A percentile compares a stretch with the other conserved stretches of the same genome.
These are phyloP conservation scores for Zostera marina DNA, from an alignment of 116 monocot species.

Conservation along the genomic window DNA sequence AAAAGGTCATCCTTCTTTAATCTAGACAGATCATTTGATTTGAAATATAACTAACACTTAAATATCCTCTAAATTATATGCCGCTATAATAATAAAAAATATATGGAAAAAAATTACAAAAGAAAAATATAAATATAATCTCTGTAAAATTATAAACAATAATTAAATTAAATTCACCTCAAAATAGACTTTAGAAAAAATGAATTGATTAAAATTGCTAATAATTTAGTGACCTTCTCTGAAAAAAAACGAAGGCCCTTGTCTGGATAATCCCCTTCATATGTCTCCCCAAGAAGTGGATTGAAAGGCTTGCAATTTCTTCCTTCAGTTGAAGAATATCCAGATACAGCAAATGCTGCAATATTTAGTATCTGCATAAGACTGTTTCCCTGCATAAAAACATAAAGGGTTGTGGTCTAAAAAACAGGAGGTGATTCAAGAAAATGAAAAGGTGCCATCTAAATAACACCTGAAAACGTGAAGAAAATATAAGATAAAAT, in stretches of 20 bases:
- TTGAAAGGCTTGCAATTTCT: constrained; percentile 89
- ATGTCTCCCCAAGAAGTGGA: constrained; percentile 87
- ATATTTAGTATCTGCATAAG: constrained; percentile 81
- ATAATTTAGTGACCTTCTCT: constrained; percentile 42
- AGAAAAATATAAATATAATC: too few species aligned
- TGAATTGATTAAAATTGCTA: not conserved
- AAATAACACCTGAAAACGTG: not conserved
- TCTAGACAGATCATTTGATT: too few species aligned
- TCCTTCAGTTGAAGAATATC: constrained; percentile 78
- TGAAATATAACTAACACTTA: too few species aligned
- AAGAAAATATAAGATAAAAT: not conserved
- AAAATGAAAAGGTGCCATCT: not conserved
- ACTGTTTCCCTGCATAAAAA: constrained; percentile 53
- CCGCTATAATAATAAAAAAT: too few species aligned
- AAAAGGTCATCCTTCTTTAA: not conserved
- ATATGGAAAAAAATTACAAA: too few species aligned
- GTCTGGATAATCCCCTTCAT: constrained; percentile 87
- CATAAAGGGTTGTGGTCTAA: not conserved
- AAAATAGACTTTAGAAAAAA: not conserved
- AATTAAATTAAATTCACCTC: too few species aligned
- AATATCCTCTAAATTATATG: too few species aligned
- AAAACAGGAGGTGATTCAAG: not conserved
- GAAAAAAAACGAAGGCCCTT: constrained; percentile 83
- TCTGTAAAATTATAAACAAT: too few species aligned
- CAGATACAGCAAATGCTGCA: constrained; percentile 93